Evolutionary conservation across 129 eudicot species (phyloP).

Genomic region (Erigeron canadensis): DNA sequence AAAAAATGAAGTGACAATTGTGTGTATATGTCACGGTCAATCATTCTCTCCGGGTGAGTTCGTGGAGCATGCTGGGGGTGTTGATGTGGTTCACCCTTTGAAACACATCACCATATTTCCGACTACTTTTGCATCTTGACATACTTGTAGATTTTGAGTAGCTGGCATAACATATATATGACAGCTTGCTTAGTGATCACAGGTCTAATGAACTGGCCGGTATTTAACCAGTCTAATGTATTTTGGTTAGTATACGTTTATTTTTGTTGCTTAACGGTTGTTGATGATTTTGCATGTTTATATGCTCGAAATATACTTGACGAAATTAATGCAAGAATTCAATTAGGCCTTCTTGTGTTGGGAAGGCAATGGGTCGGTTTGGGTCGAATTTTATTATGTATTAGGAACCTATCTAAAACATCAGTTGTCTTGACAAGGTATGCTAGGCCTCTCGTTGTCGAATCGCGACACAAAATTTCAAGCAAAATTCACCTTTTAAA

Average conservation of each 20-base stretch:
- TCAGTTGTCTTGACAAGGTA: too few relatives aligned
- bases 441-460: too few relatives aligned
- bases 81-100: conserved; percentile 56
- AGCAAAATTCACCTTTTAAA: too few relatives aligned
- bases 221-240: background rate
- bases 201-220: background rate
- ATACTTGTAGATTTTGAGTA: background rate
- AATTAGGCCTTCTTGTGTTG: background rate
- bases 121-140: conserved; percentile 42
- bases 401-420: too few relatives aligned
- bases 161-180: background rate
- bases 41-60: conserved; percentile 73
- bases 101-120: conserved; percentile 68
- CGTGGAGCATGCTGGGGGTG: conserved; percentile 84
- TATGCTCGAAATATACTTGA: background rate
- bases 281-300: background rate
- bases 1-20: conserved; percentile 58
- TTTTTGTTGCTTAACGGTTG: background rate
- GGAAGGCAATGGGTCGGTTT: background rate
- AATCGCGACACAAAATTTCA: too few relatives aligned
- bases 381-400: too few relatives aligned
- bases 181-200: conserved; percentile 6
- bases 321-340: background rate
- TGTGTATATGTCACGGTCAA: conserved; percentile 85
- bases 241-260: background rate